Percentiles rank a stretch among this genome's conserved stretches.
These are phyloP conservation scores for Botrytis sinoallii DNA, from an alignment of 2,329 filamentous ascomycete species.

Conservation along the genomic window DNA sequence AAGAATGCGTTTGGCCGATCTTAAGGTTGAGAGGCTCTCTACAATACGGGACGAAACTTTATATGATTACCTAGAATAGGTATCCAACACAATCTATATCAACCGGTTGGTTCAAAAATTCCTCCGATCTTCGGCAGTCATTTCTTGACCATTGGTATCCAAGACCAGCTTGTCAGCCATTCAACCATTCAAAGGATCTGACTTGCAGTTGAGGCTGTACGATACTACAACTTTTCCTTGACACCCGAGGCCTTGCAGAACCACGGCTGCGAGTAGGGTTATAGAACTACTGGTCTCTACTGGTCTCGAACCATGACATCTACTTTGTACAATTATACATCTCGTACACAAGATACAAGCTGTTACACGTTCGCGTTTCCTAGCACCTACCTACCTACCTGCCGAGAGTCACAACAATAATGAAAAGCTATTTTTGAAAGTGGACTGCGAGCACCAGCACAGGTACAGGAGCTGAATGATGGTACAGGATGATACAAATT, in stretches of 20 bases:
- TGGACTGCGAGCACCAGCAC: not conserved
- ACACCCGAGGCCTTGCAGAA: not conserved
- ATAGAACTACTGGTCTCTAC: not conserved
- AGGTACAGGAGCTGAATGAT: not conserved
- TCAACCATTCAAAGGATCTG: not conserved
- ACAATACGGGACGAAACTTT: not conserved
- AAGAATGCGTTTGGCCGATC: not conserved
- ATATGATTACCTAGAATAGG: not conserved
- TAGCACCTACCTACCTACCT: too few species aligned
- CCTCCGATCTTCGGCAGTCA: not conserved
- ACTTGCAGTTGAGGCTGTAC: not conserved
- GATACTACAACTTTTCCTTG: not conserved
- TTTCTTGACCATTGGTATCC: not conserved
- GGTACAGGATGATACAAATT: not conserved
- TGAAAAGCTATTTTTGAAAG: slow-evolving; percentile 3
- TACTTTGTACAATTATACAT: not conserved
- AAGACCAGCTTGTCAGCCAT: not conserved
- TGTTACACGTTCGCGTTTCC: not conserved
- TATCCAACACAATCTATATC: not conserved
- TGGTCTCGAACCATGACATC: not conserved
- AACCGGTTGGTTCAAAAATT: not conserved
- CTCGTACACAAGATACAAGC: not conserved
- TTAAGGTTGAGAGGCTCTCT: not conserved
- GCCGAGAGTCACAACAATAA: not conserved
- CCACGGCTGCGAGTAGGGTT: not conserved